A percentile compares a stretch with the other conserved stretches of the same genome.
These are phyloP conservation scores for Lindgomyces ingoldianus DNA, from an alignment of 495 filamentous ascomycete species.

Conservation along the genomic window DNA sequence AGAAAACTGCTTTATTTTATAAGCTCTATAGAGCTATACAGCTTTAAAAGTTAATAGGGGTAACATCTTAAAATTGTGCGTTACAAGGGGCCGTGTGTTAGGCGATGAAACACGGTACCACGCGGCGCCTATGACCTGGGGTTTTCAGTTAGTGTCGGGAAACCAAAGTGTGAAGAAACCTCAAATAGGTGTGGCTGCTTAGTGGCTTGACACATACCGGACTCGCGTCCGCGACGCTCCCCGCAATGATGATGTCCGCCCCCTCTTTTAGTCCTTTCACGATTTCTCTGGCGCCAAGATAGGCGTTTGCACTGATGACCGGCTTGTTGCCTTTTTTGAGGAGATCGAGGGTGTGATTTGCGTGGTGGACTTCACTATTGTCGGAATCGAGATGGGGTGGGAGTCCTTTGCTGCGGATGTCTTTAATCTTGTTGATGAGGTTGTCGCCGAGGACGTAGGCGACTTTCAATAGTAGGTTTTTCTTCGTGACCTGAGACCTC, in stretches of 20 bases:
- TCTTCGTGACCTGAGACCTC: conserved; percentile 37
- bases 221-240: conserved; percentile 29
- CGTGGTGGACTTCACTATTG: conserved; percentile 35
- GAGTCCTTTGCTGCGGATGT: conserved; percentile 29
- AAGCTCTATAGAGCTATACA: no score
- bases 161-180: not conserved
- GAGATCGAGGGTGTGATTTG: conserved; percentile 37
- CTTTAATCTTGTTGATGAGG: conserved; percentile 24
- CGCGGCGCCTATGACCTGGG: conserved; percentile 30
- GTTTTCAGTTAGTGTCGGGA: not conserved
- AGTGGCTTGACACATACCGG: conserved; percentile 18
- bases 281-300: conserved; percentile 41
- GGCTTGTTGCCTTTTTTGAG: conserved; percentile 36
- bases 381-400: conserved; percentile 47
- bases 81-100: no score
- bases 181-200: not conserved
- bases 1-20: no score
- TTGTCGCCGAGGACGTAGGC: conserved; percentile 32
- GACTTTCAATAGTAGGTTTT: conserved; percentile 20
- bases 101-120: no score
- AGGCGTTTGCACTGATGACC: conserved; percentile 39
- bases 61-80: no score
- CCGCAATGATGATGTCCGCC: conserved; percentile 55
- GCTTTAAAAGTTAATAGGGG: no score
- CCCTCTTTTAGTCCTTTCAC: conserved; percentile 34